Conservation (phyloP, 202 grass and related monocot species). For the Eragrostis tef region DNA sequence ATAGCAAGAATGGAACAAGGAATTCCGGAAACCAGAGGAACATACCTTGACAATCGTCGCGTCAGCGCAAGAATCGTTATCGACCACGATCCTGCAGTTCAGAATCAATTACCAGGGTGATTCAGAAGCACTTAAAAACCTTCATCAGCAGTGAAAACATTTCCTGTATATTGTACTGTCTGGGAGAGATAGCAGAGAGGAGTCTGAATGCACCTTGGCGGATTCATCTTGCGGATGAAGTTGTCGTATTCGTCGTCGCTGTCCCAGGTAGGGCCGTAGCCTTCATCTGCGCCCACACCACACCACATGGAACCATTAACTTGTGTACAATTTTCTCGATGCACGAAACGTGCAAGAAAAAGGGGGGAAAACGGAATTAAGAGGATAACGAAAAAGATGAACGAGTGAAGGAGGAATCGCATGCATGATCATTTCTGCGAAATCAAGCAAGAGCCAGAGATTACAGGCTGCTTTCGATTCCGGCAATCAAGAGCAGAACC, state of each 20-base stretch:
- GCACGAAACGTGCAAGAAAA: neutral
- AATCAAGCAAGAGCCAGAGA: neutral
- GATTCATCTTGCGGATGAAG: slow-evolving; percentile 88
- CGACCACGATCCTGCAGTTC: slow-evolving; percentile 64
- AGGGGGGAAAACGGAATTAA: no score
- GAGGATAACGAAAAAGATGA: neutral
- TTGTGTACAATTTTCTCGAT: slow-evolving; percentile 22
- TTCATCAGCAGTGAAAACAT: no score
- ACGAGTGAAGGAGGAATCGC: neutral
- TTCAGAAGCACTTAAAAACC: neutral
- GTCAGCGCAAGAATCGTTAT: slow-evolving; percentile 59
- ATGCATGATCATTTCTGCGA: neutral
- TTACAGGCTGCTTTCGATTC: neutral
- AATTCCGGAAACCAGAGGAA: neutral
- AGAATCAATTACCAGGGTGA: slow-evolving; percentile 4
- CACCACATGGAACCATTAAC: slow-evolving; percentile 52
- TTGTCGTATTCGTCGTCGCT: slow-evolving; percentile 90
- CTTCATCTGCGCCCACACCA: slow-evolving; percentile 65
- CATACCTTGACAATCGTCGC: slow-evolving; percentile 77
- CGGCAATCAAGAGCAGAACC: slow-evolving; percentile 16
- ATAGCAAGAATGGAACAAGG: neutral
- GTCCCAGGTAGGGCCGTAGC: slow-evolving; percentile 77
- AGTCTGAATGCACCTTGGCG: slow-evolving; percentile 56
- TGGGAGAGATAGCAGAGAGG: no score
- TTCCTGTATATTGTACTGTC: no score